phyloP scores from a whole-genome alignment of 129 eudicot species.

The Smallanthus sonchifolius region DNA sequence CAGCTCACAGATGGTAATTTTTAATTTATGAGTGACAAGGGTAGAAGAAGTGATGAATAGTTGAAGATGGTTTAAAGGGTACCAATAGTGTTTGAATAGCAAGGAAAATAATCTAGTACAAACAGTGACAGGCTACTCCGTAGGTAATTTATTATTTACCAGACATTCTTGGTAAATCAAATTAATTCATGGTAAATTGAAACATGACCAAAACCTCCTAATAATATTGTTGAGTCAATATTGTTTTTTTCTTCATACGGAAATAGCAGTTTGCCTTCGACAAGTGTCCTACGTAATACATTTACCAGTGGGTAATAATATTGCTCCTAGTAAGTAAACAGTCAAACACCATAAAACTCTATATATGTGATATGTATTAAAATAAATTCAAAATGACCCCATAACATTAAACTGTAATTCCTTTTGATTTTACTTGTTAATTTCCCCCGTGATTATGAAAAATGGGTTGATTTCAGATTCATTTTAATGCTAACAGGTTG shows the following conservation, averaged over 20 bases:
- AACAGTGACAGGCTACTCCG: not conserved
- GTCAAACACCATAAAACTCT: not conserved
- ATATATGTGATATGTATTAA: too few species aligned
- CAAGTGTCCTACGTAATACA: too few species aligned
- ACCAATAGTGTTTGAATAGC: constrained; percentile 12
- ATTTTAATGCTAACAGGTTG: too few species aligned
- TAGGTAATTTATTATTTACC: not conserved
- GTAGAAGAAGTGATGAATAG: not conserved
- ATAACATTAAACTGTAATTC: not conserved
- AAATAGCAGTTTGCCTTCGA: too few species aligned
- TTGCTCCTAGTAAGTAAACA: not conserved
- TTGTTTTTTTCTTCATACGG: too few species aligned
- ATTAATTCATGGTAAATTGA: not conserved
- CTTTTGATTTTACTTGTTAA: not conserved
- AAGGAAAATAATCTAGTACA: constrained; percentile 9
- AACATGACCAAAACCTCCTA: not conserved
- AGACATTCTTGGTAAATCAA: too few species aligned
- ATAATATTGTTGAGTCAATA: not conserved
- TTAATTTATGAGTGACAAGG: not conserved
- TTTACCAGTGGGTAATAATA: too few species aligned
- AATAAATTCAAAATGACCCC: not conserved
- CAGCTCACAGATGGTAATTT: not conserved
- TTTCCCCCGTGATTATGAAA: not conserved
- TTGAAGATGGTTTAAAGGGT: not conserved
- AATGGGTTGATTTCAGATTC: too few species aligned